phyloP scores from a whole-genome alignment of 2,329 filamentous ascomycete genomes.

The Colletotrichum melonis region DNA sequence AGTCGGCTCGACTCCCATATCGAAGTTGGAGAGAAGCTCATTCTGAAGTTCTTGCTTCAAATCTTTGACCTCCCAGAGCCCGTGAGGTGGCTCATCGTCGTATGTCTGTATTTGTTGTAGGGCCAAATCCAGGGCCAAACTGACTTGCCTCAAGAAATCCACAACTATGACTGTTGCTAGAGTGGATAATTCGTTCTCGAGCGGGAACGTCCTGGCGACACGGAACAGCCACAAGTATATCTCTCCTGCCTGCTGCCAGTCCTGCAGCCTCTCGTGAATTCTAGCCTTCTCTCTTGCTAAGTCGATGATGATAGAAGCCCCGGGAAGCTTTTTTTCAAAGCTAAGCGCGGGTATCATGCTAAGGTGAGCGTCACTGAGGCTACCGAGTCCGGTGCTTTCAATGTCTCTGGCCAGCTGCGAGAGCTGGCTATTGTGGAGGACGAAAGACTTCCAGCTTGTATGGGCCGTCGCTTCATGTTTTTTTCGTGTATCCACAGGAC shows the following conservation, averaged over 20 bases:
- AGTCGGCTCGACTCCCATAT: too few relatives aligned
- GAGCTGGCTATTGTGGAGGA: background rate
- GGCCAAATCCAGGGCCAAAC: too few relatives aligned
- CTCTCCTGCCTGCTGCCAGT: background rate
- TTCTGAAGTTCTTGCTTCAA: accelerated
- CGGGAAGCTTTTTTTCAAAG: background rate
- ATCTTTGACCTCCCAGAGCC: too few relatives aligned
- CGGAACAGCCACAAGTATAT: background rate
- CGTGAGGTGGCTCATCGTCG: too few relatives aligned
- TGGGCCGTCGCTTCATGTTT: background rate
- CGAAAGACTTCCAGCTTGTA: background rate
- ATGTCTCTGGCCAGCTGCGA: background rate
- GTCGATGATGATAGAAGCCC: background rate
- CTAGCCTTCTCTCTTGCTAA: background rate
- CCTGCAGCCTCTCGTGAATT: background rate
- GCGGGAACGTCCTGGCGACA: background rate
- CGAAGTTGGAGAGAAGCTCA: too few relatives aligned
- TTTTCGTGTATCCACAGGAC: too few relatives aligned
- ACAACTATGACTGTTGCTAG: too few relatives aligned
- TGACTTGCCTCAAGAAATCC: too few relatives aligned
- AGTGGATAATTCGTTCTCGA: too few relatives aligned
- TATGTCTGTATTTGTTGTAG: too few relatives aligned
- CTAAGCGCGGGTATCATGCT: background rate
- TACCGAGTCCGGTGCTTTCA: background rate
- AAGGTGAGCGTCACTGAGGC: background rate